Percentiles rank a stretch among this genome's conserved stretches.
phyloP scores from a whole-genome alignment of 2,329 filamentous ascomycete species.

The Tetracladium maxilliforme region DNA sequence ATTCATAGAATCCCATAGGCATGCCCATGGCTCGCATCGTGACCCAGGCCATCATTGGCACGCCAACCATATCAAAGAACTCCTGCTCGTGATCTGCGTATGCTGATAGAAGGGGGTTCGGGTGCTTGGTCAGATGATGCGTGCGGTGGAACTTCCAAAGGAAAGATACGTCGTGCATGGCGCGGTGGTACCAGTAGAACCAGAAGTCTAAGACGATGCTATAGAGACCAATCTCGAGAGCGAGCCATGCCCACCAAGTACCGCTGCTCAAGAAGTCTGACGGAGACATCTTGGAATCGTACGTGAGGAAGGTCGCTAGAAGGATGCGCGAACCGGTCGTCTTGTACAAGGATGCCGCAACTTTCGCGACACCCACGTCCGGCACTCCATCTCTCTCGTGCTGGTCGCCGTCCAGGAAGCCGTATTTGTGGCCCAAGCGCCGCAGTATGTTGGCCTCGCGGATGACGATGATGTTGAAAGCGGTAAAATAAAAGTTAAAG shows the following conservation, averaged over 20 bases:
- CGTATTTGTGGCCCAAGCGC: slow-evolving; percentile 18
- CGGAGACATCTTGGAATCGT: slow-evolving; percentile 10
- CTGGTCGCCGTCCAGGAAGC: slow-evolving; percentile 27
- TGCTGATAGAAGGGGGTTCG: slow-evolving; percentile 22
- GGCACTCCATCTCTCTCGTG: slow-evolving; percentile 26
- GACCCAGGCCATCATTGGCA: slow-evolving; percentile 20
- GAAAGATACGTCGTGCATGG: slow-evolving; percentile 22
- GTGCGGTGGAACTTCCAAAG: slow-evolving; percentile 28
- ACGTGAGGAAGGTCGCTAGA: slow-evolving; percentile 18
- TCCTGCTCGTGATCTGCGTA: slow-evolving; percentile 27
- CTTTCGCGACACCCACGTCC: slow-evolving; percentile 19
- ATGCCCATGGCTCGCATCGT: slow-evolving; percentile 14
- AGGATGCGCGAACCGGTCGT: slow-evolving; percentile 17
- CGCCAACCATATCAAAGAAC: slow-evolving; percentile 23
- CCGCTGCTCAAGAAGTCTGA: slow-evolving; percentile 2
- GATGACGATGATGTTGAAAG: slow-evolving; percentile 24
- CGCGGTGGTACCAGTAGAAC: slow-evolving; percentile 26
- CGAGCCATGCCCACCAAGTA: slow-evolving; percentile 15
- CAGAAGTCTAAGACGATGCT: slow-evolving; percentile 26
- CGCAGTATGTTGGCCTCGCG: slow-evolving; percentile 21
- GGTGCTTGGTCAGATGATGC: slow-evolving; percentile 28
- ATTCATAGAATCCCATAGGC: slow-evolving; percentile 29
- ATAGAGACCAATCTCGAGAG: slow-evolving; percentile 22
- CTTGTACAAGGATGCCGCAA: slow-evolving; percentile 15
- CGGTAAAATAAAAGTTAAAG: slow-evolving; percentile 19